These are phyloP conservation scores for Lachnellula cervina DNA, from an alignment of 2,329 filamentous ascomycete species.

Conservation along the genomic window DNA sequence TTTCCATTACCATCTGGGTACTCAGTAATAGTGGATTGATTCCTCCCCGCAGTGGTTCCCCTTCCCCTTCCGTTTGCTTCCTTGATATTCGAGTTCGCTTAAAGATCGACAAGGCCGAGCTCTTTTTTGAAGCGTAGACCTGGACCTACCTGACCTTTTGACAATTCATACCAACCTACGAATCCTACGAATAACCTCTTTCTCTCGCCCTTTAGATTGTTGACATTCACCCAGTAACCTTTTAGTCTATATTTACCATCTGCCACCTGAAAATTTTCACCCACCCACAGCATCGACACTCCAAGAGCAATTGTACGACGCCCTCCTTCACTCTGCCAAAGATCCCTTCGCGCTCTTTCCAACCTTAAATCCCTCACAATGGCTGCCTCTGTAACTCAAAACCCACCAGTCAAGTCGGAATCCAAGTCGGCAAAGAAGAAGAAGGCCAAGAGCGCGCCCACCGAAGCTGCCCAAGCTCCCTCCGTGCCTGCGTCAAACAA, in stretches of 20 bases:
- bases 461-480: constrained; percentile 43
- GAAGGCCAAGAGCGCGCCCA: constrained; percentile 56
- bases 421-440: constrained; percentile 67
- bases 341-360: not conserved
- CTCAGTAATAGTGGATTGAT: not conserved
- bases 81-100: constrained; percentile 7
- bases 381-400: constrained; percentile 60
- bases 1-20: no score
- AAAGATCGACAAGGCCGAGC: not conserved
- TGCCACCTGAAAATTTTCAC: not conserved
- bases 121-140: constrained; percentile 1
- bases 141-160: constrained; percentile 3
- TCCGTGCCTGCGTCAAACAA: constrained; percentile 47
- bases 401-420: constrained; percentile 56
- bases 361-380: constrained; percentile 38
- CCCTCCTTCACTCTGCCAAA: not conserved
- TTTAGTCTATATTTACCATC: not conserved
- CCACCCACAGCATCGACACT: constrained; percentile 1
- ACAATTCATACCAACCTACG: not conserved
- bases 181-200: constrained; percentile 1
- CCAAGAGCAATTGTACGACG: constrained; percentile 7
- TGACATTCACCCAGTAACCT: not conserved
- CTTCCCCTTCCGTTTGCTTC: constrained; percentile 10
- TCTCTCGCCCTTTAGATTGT: not conserved
- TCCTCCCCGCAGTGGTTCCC: constrained; percentile 1